A percentile compares a stretch with the other conserved stretches of the same genome.
phyloP scores from a whole-genome alignment of 495 filamentous ascomycete species.

The Talaromyces ruber region DNA sequence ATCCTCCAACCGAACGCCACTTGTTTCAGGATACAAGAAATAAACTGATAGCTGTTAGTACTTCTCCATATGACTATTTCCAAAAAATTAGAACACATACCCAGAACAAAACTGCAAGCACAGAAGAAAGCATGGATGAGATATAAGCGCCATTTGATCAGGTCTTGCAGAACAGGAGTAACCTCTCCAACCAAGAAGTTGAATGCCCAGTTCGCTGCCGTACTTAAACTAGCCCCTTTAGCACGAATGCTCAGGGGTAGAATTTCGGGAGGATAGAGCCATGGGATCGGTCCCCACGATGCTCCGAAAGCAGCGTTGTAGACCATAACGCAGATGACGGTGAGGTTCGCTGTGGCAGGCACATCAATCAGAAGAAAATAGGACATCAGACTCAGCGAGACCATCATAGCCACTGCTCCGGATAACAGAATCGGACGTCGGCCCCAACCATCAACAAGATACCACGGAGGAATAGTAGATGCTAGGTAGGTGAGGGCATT shows the following conservation, averaged over 20 bases:
- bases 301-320: slow-evolving; percentile 98
- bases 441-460: slow-evolving; percentile 89
- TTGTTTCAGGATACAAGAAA: slow-evolving; percentile 94
- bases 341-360: slow-evolving; percentile 63
- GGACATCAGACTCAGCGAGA: slow-evolving; percentile 85
- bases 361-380: slow-evolving; percentile 93
- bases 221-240: slow-evolving; percentile 94
- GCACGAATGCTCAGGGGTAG: slow-evolving; percentile 93
- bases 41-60: slow-evolving; percentile 59
- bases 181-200: slow-evolving; percentile 96
- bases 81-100: slow-evolving; percentile 45
- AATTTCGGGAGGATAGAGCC: slow-evolving; percentile 97
- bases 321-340: slow-evolving; percentile 92
- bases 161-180: slow-evolving; percentile 85
- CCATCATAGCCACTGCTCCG: slow-evolving; percentile 82
- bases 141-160: slow-evolving; percentile 88
- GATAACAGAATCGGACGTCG: slow-evolving; percentile 83
- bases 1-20: slow-evolving; percentile 88
- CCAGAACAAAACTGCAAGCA: slow-evolving; percentile 89
- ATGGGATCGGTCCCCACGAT: slow-evolving; percentile 98
- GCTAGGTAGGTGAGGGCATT: slow-evolving; percentile 87
- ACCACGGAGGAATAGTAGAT: slow-evolving; percentile 94
- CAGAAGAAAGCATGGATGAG: slow-evolving; percentile 96
- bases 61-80: background rate
- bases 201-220: slow-evolving; percentile 95